These are phyloP conservation scores for Aquanectria penicillioides DNA, from an alignment of 2,329 filamentous ascomycete genomes.

Conservation along the genomic window DNA sequence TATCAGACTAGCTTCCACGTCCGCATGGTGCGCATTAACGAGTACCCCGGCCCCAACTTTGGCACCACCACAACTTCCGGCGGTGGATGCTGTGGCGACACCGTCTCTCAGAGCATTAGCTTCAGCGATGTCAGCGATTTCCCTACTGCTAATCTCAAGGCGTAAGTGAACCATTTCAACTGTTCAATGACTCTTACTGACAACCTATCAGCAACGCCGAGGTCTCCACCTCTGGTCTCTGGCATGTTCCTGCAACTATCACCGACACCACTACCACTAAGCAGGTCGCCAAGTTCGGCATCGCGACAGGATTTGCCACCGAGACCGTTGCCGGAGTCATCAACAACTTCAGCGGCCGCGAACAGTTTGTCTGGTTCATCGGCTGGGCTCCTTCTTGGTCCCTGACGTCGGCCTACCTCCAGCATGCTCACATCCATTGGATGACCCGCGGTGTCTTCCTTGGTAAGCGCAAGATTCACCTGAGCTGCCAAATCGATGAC, in stretches of 20 bases:
- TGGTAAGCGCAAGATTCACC: constrained; percentile 31
- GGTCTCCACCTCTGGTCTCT: constrained; percentile 29
- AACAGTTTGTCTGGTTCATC: constrained; percentile 35
- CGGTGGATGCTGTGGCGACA: constrained; percentile 10
- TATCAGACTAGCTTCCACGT: constrained; percentile 28
- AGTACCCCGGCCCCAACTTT: constrained; percentile 22
- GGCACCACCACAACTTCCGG: not conserved
- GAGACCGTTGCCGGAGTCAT: constrained; percentile 30
- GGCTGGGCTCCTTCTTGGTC: constrained; percentile 33
- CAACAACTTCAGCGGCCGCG: constrained; percentile 30
- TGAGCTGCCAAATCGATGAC: constrained; percentile 28
- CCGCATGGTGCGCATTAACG: constrained; percentile 32
- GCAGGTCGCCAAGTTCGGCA: constrained; percentile 30
- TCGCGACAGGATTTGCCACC: constrained; percentile 11
- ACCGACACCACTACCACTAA: constrained; percentile 20
- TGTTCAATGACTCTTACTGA: not conserved
- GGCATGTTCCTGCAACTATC: constrained; percentile 29
- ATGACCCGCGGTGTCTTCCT: constrained; percentile 32
- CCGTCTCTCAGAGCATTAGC: constrained; percentile 22
- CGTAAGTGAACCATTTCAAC: not conserved
- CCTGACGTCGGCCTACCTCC: constrained; percentile 27
- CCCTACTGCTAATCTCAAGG: constrained; percentile 26
- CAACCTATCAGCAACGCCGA: constrained; percentile 12
- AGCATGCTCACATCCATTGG: constrained; percentile 33
- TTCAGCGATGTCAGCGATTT: constrained; percentile 23